phyloP scores from a whole-genome alignment of 2,329 filamentous ascomycete species.

The Diaporthe ilicicola region DNA sequence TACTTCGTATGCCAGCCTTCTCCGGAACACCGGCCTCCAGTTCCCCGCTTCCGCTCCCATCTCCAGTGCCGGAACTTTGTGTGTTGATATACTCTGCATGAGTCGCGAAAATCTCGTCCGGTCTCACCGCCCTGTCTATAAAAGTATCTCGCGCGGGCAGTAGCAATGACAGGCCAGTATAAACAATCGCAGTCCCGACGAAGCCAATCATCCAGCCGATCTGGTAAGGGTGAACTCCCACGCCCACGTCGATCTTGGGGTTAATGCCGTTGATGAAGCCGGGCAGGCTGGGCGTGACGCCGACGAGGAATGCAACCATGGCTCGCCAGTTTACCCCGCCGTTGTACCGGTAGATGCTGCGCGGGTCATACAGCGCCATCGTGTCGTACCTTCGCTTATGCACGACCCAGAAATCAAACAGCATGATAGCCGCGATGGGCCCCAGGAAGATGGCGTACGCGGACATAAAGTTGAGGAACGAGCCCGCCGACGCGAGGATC shows the following conservation, averaged over 20 bases:
- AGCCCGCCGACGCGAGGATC: slow-evolving; percentile 57
- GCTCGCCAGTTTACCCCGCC: slow-evolving; percentile 46
- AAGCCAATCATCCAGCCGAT: slow-evolving; percentile 32
- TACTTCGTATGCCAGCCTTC: neutral
- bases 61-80: neutral
- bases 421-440: slow-evolving; percentile 51
- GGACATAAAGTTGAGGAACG: slow-evolving; percentile 58
- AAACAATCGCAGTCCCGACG: slow-evolving; percentile 25
- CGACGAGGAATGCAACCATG: slow-evolving; percentile 39
- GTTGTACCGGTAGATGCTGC: slow-evolving; percentile 50
- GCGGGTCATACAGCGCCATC: slow-evolving; percentile 51
- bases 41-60: slow-evolving; percentile 10
- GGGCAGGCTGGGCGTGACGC: slow-evolving; percentile 39
- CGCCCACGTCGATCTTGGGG: slow-evolving; percentile 20
- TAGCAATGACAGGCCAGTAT: slow-evolving; percentile 7
- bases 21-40: slow-evolving; percentile 16
- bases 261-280: slow-evolving; percentile 35
- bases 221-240: slow-evolving; percentile 29
- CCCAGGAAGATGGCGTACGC: slow-evolving; percentile 46
- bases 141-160: slow-evolving; percentile 24
- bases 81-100: slow-evolving; percentile 14
- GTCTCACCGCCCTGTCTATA: slow-evolving; percentile 24
- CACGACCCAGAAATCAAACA: slow-evolving; percentile 42
- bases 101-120: slow-evolving; percentile 24
- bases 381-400: slow-evolving; percentile 49